Percentiles rank a stretch among this genome's conserved stretches.
Evolutionary conservation across 768 basidiomycete species (phyloP).

Genomic region (Aureoboletus auriporus): DNA sequence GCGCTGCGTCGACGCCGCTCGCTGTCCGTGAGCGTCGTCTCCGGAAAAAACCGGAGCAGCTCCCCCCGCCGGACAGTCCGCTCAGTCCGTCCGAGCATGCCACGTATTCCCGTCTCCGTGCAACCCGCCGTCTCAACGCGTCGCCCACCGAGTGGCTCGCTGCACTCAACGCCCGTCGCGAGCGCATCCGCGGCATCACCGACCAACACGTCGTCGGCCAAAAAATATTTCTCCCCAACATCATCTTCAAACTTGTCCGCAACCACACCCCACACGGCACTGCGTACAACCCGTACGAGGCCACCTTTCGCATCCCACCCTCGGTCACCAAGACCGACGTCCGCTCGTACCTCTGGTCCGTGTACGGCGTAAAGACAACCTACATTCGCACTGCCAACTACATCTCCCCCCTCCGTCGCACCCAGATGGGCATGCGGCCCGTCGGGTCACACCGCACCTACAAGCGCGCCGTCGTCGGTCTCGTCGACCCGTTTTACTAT

Average conservation of each 20-base stretch:
- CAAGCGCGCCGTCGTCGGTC: conserved; percentile 89
- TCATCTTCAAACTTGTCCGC: conserved; percentile 75
- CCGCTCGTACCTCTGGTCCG: conserved; percentile 74
- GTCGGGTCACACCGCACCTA: conserved; percentile 52
- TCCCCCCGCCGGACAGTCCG: conserved; percentile 39
- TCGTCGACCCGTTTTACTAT: conserved; percentile 92
- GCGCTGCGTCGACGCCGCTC: conserved; percentile 67
- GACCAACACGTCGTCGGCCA: conserved; percentile 62
- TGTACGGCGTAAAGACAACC: conserved; percentile 87
- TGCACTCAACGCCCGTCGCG: conserved; percentile 51
- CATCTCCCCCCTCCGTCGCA: conserved; percentile 48
- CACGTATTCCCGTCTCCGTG: conserved; percentile 55
- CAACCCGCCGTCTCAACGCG: conserved; percentile 47
- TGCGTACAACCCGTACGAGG: conserved; percentile 91
- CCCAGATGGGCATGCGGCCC: conserved; percentile 23
- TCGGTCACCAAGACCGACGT: conserved; percentile 91
- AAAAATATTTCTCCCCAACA: conserved; percentile 86
- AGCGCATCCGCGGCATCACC: conserved; percentile 65
- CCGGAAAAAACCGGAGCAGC: conserved; percentile 41
- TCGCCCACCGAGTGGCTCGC: conserved; percentile 59
- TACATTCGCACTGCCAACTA: conserved; percentile 97
- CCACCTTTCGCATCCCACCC: conserved; percentile 89
- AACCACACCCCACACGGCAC: conserved; percentile 74
- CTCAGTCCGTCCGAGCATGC: conserved; percentile 64
- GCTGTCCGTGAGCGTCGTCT: conserved; percentile 69